Conservation (phyloP, 1,284 basidiomycete species). For the Cutaneotrichosporon curvatum region DNA sequence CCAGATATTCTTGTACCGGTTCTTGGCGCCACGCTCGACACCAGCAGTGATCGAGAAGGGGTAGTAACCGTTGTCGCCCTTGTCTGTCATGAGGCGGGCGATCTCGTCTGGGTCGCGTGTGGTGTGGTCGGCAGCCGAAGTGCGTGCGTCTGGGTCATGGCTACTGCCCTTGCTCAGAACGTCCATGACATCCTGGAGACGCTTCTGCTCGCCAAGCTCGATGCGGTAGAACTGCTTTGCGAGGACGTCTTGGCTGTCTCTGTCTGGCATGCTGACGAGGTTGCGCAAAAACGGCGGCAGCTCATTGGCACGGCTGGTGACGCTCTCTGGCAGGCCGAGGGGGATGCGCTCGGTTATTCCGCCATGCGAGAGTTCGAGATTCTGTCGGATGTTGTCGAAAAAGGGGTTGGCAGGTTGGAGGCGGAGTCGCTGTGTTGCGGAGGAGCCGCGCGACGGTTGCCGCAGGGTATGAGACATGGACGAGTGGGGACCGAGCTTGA, state of each 20-base stretch:
- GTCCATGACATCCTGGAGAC: slow-evolving; percentile 85
- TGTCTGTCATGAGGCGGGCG: slow-evolving; percentile 16
- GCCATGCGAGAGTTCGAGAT: slow-evolving; percentile 78
- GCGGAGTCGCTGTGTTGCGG: neutral
- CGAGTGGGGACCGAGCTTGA: too few relatives aligned
- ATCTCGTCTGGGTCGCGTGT: slow-evolving; percentile 19
- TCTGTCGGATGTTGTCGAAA: slow-evolving; percentile 93
- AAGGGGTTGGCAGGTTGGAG: slow-evolving; percentile 67
- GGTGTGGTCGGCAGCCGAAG: neutral
- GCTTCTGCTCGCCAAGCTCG: slow-evolving; percentile 80
- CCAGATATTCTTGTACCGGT: slow-evolving; percentile 87
- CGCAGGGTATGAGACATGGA: neutral
- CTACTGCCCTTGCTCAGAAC: slow-evolving; percentile 5
- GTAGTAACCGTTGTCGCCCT: slow-evolving; percentile 49
- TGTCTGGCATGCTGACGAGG: slow-evolving; percentile 58
- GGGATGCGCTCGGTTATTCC: slow-evolving; percentile 73
- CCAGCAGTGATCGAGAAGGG: slow-evolving; percentile 92
- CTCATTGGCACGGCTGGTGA: slow-evolving; percentile 59
- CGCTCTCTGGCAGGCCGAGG: slow-evolving; percentile 60
- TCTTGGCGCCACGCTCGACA: slow-evolving; percentile 89
- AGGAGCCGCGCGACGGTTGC: too few relatives aligned
- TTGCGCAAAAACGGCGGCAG: slow-evolving; percentile 75
- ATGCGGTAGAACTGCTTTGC: slow-evolving; percentile 80
- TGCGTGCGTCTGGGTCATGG: neutral
- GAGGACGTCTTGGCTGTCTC: slow-evolving; percentile 48